Conservation (phyloP, 352 stramenopile genomes). For the Phytophthora pini region DNA sequence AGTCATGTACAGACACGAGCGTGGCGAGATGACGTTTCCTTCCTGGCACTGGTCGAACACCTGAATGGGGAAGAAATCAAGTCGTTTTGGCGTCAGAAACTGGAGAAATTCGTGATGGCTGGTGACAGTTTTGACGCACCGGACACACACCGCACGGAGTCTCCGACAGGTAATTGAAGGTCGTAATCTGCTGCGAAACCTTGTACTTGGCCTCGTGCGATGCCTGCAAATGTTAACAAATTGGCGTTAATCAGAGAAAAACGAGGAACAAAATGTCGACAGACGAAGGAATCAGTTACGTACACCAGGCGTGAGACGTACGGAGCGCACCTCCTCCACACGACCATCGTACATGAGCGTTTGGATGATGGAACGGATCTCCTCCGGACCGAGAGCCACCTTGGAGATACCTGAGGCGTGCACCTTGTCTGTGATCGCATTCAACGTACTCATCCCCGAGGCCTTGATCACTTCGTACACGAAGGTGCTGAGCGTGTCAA, state of each 20-base stretch:
- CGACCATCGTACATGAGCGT: slow-evolving; percentile 93
- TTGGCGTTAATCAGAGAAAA: slow-evolving; percentile 1
- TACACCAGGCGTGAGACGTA: slow-evolving; percentile 81
- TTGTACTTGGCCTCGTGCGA: slow-evolving; percentile 90
- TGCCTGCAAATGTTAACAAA: slow-evolving; percentile 34
- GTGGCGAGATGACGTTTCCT: slow-evolving; percentile 91
- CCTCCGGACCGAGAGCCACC: slow-evolving; percentile 89
- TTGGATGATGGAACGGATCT: slow-evolving; percentile 93
- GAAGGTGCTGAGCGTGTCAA: slow-evolving; percentile 96
- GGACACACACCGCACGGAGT: slow-evolving; percentile 91
- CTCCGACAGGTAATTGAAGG: slow-evolving; percentile 90
- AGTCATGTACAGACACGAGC: slow-evolving; percentile 91
- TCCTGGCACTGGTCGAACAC: slow-evolving; percentile 93
- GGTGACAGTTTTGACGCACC: slow-evolving; percentile 41
- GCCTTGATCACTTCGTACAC: slow-evolving; percentile 92
- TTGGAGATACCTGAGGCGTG: slow-evolving; percentile 91
- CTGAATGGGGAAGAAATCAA: slow-evolving; percentile 30
- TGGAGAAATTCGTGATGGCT: neutral
- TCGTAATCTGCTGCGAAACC: slow-evolving; percentile 85
- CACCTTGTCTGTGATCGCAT: slow-evolving; percentile 90
- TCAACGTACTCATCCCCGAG: slow-evolving; percentile 86
- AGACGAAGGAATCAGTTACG: slow-evolving; percentile 17
- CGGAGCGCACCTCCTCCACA: slow-evolving; percentile 89
- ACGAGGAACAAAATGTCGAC: neutral
- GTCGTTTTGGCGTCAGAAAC: slow-evolving; percentile 16